Base-by-base conservation (phyloP, 257 asterid genomes). In the Ophiorrhiza pumila region DNA sequence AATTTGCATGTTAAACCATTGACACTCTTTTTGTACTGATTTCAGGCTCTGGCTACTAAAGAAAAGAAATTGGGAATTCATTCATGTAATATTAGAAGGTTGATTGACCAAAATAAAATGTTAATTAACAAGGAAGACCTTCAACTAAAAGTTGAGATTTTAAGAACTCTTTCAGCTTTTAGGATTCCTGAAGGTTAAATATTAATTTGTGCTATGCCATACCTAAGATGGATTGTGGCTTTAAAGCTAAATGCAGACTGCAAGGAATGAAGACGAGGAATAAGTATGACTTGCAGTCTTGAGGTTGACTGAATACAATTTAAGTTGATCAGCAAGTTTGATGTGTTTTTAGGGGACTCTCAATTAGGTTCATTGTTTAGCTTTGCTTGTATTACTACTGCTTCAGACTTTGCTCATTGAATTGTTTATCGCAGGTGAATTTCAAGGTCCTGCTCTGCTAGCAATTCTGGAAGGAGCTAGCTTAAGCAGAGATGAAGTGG, bases 381-480 rank as follows among this genome's bases (percentile, higher is more conserved):
- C 47, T 18, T 25, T 31, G 8, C 20, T 35, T 8, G 20, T 53
- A 4, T n/a, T 23, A 22, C 4, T 20, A 22, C 29, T 20, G 68
- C 68, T 63, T 63, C 20, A 25, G 13, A 74, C 46, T 41, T n/a
- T 74, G 50, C 64, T 76, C 70, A 52, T 58, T 60, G 62, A 61
- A 64, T 60, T 77, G 52, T 31, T 39, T 74, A 69, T 76, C 69
- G 67, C 93, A 93, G 98, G 97, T 81, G 98, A 93, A 74, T 93
- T 91, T 87, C 98, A 93, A 84, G 98, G 98, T 78, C 97, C 98
- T 67, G 96, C 96, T 12, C 86, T 91, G 71, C 86, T 93, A 82
- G 96, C 87, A 69, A 79, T 91, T 74, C 69, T 93, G 79, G 98
- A 93, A 86, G 97, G 96, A 69, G 92, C 93, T 79, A 83, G 88